A percentile compares a stretch with the other conserved stretches of the same genome.
These are phyloP conservation scores for Schrenkiella parvula DNA, from an alignment of 345 rosid genomes.

Conservation along the genomic window DNA sequence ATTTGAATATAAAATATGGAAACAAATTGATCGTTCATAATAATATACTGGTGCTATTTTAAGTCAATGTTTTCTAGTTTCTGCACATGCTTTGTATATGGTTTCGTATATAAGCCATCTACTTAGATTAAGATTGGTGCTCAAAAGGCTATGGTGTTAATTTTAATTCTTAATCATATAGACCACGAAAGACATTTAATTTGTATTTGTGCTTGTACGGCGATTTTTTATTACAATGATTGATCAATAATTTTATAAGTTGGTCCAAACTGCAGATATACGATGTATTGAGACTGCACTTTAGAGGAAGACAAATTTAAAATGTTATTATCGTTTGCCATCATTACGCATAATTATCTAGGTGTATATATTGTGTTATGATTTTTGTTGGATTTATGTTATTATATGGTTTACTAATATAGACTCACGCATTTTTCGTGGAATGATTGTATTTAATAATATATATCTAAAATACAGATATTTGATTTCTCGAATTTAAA, in stretches of 20 bases:
- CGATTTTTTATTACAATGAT: slow-evolving; percentile 20
- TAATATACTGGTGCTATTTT: not conserved
- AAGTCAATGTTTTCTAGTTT: not conserved
- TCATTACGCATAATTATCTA: slow-evolving; percentile 11
- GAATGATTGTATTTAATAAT: too few species aligned
- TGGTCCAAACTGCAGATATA: slow-evolving; percentile 24
- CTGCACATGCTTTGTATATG: not conserved
- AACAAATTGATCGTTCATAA: too few species aligned
- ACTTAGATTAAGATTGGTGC: not conserved
- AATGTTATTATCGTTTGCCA: slow-evolving; percentile 14
- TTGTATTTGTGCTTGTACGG: slow-evolving; percentile 9
- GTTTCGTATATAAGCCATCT: not conserved
- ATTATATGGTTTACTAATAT: not conserved
- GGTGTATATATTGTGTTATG: not conserved
- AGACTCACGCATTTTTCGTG: slow-evolving; percentile 7
- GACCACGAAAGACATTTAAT: not conserved
- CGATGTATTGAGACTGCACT: slow-evolving; percentile 18
- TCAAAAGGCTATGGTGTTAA: slow-evolving; percentile 6
- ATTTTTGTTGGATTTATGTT: not conserved
- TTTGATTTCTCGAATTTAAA: not conserved
- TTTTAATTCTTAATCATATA: not conserved
- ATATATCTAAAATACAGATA: not conserved
- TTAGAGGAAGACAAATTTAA: not conserved
- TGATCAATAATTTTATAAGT: slow-evolving; percentile 3
- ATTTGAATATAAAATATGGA: not conserved